Base-by-base conservation (phyloP, 768 basidiomycete species). In the Rhizopogon salebrosus region DNA sequence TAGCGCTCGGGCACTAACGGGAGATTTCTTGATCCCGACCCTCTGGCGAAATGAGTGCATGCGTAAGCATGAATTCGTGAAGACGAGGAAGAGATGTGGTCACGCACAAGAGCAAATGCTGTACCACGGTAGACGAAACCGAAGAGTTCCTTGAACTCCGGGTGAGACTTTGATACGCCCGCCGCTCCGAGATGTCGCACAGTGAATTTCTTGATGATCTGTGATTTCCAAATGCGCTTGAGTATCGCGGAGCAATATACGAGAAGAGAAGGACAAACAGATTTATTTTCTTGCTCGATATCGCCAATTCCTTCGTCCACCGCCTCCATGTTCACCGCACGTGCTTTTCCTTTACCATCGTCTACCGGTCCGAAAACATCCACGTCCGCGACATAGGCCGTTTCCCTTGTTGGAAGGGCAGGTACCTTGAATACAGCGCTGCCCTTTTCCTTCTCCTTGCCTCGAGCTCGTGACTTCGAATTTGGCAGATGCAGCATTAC, bases 281-380 rank as follows among this genome's bases (percentile, higher is more conserved):
- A 75, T 65, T 83, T 87, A 62, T 87, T 88, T 5, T 74, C 70
- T 58, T 72, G 78, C 68, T 87, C 85, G 38, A 80, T 59, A 51
- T 71, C 57, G 23, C 57, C 56, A 14, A 61, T 64, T 8, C 52
- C 55, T 43, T 62, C 66, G 16, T 61, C 54, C 6, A 42, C 53
- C 8, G 8, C 64, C 26, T 62, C 53, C 29, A 42, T 72, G 67
- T 56, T 74, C 8, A 60, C 53, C 8, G 56, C 62, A 11, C 60
- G 63, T 1, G 62, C 63, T 24, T 68, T 72, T 7, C 69, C 71
- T 64, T 72, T 79, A 31, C 61, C 70, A 51, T 75, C 78, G 31
- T 64, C 66, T 26, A 62, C 53, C 14, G 62, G 26, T 23, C 66
- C 68, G 54, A 68, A 70, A 7, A 68, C 66, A 39, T 68, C 70